These are phyloP conservation scores for Trametes hirsuta DNA, from an alignment of 1,284 basidiomycete genomes.

Conservation along the genomic window DNA sequence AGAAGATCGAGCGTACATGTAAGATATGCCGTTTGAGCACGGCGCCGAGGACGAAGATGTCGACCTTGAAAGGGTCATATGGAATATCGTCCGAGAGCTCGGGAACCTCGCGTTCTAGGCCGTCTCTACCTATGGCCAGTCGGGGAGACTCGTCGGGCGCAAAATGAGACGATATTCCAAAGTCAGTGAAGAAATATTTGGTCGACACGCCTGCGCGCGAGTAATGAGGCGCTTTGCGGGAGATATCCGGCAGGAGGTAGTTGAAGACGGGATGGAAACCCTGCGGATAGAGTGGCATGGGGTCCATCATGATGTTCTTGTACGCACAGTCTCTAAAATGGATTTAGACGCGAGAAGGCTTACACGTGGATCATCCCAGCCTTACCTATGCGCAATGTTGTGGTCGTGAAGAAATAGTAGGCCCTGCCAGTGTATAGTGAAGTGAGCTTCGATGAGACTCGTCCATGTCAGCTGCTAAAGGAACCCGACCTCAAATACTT, in stretches of 20 bases:
- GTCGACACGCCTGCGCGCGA: slow-evolving; percentile 11
- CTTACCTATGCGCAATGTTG: not conserved
- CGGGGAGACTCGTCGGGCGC: too few relatives aligned
- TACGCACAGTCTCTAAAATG: slow-evolving; percentile 26
- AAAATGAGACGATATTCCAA: slow-evolving; percentile 23
- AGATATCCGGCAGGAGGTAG: slow-evolving; percentile 9
- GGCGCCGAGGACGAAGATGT: too few relatives aligned
- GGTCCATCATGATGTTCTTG: slow-evolving; percentile 35
- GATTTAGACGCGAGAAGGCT: too few relatives aligned
- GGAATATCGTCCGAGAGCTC: too few relatives aligned
- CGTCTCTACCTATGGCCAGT: too few relatives aligned
- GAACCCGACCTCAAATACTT: slow-evolving; percentile 29
- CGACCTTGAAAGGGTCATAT: too few relatives aligned
- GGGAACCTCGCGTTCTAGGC: too few relatives aligned
- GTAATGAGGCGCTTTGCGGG: not conserved
- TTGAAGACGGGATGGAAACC: slow-evolving; percentile 29
- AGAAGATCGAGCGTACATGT: too few relatives aligned
- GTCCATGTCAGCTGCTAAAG: too few relatives aligned
- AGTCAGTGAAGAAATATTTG: slow-evolving; percentile 34
- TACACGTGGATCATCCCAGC: too few relatives aligned
- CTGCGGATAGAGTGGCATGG: slow-evolving; percentile 24
- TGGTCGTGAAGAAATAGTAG: not conserved
- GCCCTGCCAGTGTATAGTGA: not conserved
- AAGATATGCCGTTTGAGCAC: too few relatives aligned
- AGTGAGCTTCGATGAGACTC: not conserved